A percentile compares a stretch with the other conserved stretches of the same genome.
phyloP scores from a whole-genome alignment of 2,329 filamentous ascomycete species.

The Fusarium avenaceum region DNA sequence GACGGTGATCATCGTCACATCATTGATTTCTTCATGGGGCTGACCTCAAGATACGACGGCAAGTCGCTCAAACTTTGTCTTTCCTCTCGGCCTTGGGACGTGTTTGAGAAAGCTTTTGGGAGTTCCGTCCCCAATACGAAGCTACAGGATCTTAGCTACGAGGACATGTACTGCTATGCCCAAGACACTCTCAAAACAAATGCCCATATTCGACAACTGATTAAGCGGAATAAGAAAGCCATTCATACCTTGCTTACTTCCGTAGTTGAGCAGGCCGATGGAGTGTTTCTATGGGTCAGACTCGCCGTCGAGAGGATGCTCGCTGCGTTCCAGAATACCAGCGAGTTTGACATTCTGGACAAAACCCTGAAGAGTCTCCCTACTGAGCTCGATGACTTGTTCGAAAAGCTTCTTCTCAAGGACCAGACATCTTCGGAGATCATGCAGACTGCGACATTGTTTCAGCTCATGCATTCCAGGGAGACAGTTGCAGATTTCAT shows the following conservation, averaged over 20 bases:
- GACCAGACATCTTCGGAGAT: constrained; percentile 3
- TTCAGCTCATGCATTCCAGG: constrained; percentile 12
- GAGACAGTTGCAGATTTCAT: constrained; percentile 16
- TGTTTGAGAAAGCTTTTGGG: constrained; percentile 16
- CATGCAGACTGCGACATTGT: constrained; percentile 10
- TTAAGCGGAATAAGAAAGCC: neutral
- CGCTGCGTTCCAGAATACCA: neutral
- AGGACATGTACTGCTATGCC: constrained; percentile 19
- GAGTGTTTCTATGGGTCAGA: constrained; percentile 28
- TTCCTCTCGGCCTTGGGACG: constrained; percentile 15
- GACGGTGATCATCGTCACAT: constrained; percentile 50
- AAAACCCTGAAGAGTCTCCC: constrained; percentile 2
- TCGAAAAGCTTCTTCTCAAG: constrained; percentile 9
- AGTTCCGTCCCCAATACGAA: constrained; percentile 15
- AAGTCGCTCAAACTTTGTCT: constrained; percentile 20
- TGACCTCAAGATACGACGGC: constrained; percentile 1
- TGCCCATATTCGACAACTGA: neutral
- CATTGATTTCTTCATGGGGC: constrained; percentile 45
- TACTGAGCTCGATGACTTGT: constrained; percentile 12
- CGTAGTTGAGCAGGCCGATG: constrained; percentile 5
- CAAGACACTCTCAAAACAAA: constrained; percentile 3
- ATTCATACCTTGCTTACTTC: neutral
- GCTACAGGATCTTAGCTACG: constrained; percentile 21
- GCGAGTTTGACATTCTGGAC: neutral
- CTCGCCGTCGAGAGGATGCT: constrained; percentile 19